A percentile compares a stretch with the other conserved stretches of the same genome.
Conservation (phyloP, 345 rosid genomes). For the Triadica sebifera region DNA sequence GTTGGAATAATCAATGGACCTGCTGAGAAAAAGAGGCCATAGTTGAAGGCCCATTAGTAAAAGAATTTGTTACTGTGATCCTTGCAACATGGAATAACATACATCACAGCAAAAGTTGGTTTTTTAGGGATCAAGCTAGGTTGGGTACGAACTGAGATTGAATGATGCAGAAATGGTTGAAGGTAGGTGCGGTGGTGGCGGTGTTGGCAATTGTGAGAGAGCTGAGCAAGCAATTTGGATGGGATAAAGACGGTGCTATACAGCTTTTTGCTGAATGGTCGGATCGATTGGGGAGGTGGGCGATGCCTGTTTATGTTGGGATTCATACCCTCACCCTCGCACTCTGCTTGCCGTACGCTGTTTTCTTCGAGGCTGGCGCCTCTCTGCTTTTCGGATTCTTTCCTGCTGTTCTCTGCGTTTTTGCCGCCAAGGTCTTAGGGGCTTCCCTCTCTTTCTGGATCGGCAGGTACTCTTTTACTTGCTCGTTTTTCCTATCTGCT, state of each 20-base stretch:
- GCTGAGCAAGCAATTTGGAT: conserved; percentile 41
- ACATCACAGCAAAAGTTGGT: no score
- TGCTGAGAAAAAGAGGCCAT: no score
- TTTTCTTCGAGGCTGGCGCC: conserved; percentile 91
- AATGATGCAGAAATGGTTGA: conserved; percentile 55
- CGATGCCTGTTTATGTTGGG: conserved; percentile 78
- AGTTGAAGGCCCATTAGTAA: no score
- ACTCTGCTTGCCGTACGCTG: conserved; percentile 78
- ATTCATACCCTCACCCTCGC: conserved; percentile 72
- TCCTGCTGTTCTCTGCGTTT: conserved; percentile 74
- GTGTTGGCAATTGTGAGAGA: conserved; percentile 37
- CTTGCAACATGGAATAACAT: no score
- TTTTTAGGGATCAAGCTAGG: no score
- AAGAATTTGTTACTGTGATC: no score
- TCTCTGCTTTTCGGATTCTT: conserved; percentile 80
- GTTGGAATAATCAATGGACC: no score
- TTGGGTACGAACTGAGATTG: not conserved
- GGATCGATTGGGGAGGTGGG: conserved; percentile 75
- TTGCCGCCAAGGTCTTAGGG: conserved; percentile 74
- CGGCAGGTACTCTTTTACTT: conserved; percentile 55
- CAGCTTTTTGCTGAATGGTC: conserved; percentile 50
- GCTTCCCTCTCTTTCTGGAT: conserved; percentile 90
- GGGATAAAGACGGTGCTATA: conserved; percentile 58
- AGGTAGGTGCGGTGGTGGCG: conserved; percentile 37
- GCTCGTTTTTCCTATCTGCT: not conserved